Evolutionary conservation across 2,329 filamentous ascomycete genomes (phyloP), one percentile per base, ranked within the genome.

Genomic region (Epichloe sylvatica): DNA sequence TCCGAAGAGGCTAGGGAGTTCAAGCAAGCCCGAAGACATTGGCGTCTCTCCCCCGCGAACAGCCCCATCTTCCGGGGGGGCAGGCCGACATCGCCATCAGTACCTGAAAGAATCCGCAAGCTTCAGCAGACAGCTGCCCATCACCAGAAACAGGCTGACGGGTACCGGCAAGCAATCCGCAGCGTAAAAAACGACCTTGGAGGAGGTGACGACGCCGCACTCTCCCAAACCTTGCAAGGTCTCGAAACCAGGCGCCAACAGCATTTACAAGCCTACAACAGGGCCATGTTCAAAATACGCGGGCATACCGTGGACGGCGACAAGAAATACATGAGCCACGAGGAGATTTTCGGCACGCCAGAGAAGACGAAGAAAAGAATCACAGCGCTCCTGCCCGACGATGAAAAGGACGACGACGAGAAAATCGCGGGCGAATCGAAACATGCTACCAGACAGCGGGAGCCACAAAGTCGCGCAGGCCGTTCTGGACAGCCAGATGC

Each of bases 11-110:
- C 51, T 19, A 56, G 56, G 25, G 62, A 67, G 39, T 67, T 65
- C 43, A 67, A 67, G 51, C 59, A 59, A 49, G 65, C 65, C 40
- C 57, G 61, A 50, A 52, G 61, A 43, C 62, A 63, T 43, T 62
- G 61, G 57, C 52, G 59, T 39, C 56, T 66, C 25, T 63, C 59
- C 7, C 64, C 64, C 64, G 41, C 53, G 3, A 56, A 58, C 43
- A 65, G 53, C 45, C 47, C 52, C 13, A 49, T 57, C 9, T 59
- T 63, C 23, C 48, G 56, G 55, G 15, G 57, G 15, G 57, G 51
- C 25, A 45, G 42, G 30, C 54, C 56, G 41, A 47, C 49, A 44
- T 46, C 56, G 4, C 54, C 51, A 3, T 11, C 49, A 11, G 58
- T 62, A 25, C 53, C 62, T 5, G 53, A 50, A 12, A 51, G 54